Percentiles rank a stretch among this genome's conserved stretches.
Evolutionary conservation across 345 rosid genomes (phyloP).

Genomic region (Boechera stricta): DNA sequence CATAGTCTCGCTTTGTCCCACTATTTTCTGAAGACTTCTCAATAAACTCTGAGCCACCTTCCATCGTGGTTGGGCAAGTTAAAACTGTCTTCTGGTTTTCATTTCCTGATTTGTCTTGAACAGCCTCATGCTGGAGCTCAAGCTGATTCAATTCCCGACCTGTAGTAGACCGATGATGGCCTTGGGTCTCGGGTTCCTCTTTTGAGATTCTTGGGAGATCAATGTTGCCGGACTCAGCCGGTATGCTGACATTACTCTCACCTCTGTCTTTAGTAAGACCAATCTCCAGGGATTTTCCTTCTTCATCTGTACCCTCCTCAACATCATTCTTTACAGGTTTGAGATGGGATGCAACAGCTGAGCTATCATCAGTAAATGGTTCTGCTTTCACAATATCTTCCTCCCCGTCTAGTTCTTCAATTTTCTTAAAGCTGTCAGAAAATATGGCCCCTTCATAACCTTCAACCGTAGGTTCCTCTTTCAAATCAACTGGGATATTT

Average conservation of each 20-base stretch:
- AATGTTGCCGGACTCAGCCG: neutral
- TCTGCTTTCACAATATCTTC: conserved; percentile 30
- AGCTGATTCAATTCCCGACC: conserved; percentile 5
- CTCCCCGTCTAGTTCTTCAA: conserved; percentile 18
- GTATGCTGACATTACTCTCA: conserved; percentile 14
- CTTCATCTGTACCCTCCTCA: conserved; percentile 20
- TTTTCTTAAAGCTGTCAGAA: conserved; percentile 25
- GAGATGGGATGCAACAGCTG: neutral
- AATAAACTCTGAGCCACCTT: conserved; percentile 33
- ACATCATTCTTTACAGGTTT: conserved; percentile 21
- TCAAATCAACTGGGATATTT: conserved; percentile 30
- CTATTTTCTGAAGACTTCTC: conserved; percentile 39
- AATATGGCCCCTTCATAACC: conserved; percentile 8
- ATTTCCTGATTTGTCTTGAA: conserved; percentile 5
- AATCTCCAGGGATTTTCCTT: conserved; percentile 6
- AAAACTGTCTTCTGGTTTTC: conserved; percentile 19
- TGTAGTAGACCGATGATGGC: neutral
- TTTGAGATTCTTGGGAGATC: conserved; percentile 3
- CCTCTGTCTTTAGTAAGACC: conserved; percentile 5
- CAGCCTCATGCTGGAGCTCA: neutral
- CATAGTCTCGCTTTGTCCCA: conserved; percentile 54
- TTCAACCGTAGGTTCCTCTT: conserved; percentile 42
- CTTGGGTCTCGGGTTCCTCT: conserved; percentile 12
- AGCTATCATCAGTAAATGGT: conserved; percentile 20
- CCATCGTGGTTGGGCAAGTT: conserved; percentile 9